Base-by-base conservation (phyloP, 140 eudicot genomes). In the Senecio squalidus region DNA sequence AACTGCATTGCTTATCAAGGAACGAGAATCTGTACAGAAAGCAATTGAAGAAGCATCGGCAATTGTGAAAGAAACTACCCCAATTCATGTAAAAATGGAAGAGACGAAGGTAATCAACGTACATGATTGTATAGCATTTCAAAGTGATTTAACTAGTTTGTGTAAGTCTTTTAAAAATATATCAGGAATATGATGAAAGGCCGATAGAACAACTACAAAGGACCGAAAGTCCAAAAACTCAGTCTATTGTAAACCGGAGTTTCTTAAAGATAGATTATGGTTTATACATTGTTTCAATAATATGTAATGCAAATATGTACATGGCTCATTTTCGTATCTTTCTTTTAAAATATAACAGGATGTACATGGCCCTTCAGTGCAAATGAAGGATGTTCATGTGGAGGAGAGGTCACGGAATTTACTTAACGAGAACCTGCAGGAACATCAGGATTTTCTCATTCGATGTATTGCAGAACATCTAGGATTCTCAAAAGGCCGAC, bases 401-500 rank as follows among this genome's bases (percentile, higher is more conserved):
- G n/a, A n/a, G n/a, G n/a, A n/a, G n/a, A n/a, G n/a, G n/a, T n/a
- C n/a, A n/a, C n/a, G n/a, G n/a, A n/a, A n/a, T n/a, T n/a, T n/a
- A n/a, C n/a, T n/a, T n/a, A n/a, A n/a, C n/a, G n/a, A n/a, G n/a
- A n/a, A n/a, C n/a, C n/a, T n/a, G n/a, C 96, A 92, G 62, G 96
- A 92, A 82, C 78, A 84, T 58, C 95, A 86, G 58, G 95, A 92
- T 73, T 77, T 92, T 79, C 92, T 92, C 69, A 79, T 87, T 55
- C 83, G 92, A 28, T 92, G 92, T 74, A 76, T 92, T 5, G 91
- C 96, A 4, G 89, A 92, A 76, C 96, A 75, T 66, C 75, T 81
- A 22, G 98, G 95, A 53, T 84, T 84, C 84, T 78, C 96, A 11
- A 84, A 75, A 74, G 93, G 86, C 23, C 72, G 89, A 39, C 93